Evolutionary conservation across 306 rosid genomes (phyloP), one percentile per base, ranked within the genome.

Genomic region (Trifolium pratense): DNA sequence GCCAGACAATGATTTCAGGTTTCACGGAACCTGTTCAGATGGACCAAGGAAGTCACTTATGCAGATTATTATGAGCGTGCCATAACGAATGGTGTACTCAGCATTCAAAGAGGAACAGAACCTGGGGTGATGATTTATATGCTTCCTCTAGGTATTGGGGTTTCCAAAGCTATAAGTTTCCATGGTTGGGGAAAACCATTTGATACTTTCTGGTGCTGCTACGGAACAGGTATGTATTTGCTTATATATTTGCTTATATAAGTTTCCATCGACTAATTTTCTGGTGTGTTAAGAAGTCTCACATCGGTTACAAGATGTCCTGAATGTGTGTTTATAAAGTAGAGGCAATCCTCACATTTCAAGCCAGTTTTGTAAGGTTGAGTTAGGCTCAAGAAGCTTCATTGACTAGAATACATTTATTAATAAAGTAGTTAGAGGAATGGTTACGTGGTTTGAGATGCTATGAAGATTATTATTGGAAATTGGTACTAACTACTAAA

Each of bases 61-160:
- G 96, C 95, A 2, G 98, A 94, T 74, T 94, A 88, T 79, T 94
- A 94, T 10, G 98, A 94, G 81, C 86, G 96, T 13, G 94, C 97
- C 70, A 83, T 91, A 34, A 94, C 97, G 40, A 94, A 94, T 64
- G 98, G 97, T 6, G 91, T 94, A 23, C 85, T 94, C 8, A 10
- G 92, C 78, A 88, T 89, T 73, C 98, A 94, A 82, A 89, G 97
- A 84, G 97, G 98, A 84, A 91, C 91, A 20, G 86, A 91, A 21
- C 96, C 98, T 32, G 98, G 98, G 66, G 89, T 89, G 48, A 94
- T 94, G 98, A 83, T 94, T 73, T 94, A 94, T 82, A 85, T 94
- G 92, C 92, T 94, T 17, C 98, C 98, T 23, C 79, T 77, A 45
- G 94, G 83, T 11, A 55, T 73, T 52, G 98, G 96, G 45, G 82